Evolutionary conservation across 179 eudicot genomes (phyloP), one percentile per base, ranked within the genome.

Genomic region (Corrigiola litoralis): DNA sequence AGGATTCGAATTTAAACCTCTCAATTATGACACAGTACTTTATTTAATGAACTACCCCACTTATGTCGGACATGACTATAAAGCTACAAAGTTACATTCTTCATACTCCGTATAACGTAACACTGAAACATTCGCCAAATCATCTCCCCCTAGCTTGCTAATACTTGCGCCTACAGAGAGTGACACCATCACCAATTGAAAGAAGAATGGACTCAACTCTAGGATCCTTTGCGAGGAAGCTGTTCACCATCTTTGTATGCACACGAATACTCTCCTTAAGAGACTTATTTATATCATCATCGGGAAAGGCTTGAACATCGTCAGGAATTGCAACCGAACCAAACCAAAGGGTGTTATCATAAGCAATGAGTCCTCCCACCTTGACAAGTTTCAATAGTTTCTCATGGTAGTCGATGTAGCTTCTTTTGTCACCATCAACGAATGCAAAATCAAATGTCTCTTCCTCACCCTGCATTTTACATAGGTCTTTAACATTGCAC

Each of bases 371-470:
- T 49, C 89, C 89, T 32, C 86, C 89, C 32, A 79, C 75, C 34
- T 69, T 79, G 11, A 84, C 84, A n/a, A 84, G 69, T 46, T 79
- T 77, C 51, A 84, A 4, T 38, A 79, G 58, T 27, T 23, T 13
- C 42, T 82, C 86, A 20, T 84, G 89, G 70, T 82, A 84, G 21
- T 75, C 61, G 7, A 33, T 51, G 79, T 75, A 81, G 62, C 71
- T 77, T 31, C 32, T 49, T 69, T 84, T 84, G 60, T 84, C 86
- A 0, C 84, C 86, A 32, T 84, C 89, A 31, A 81, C 77, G 27
- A 81, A 84, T 49, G 76, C 81, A 57, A 82, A 84, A 49, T 82
- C 84, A 27, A 75, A 75, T 0, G 75, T 69, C 49, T 82, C 82
- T 65, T 77, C 79, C 32, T 75, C 27, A 12, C 74, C 81, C 81